Evolutionary conservation across 78 protist species (phyloP), one percentile per base, ranked within the genome.

Genomic region (Blattamonas nauphoetae): DNA sequence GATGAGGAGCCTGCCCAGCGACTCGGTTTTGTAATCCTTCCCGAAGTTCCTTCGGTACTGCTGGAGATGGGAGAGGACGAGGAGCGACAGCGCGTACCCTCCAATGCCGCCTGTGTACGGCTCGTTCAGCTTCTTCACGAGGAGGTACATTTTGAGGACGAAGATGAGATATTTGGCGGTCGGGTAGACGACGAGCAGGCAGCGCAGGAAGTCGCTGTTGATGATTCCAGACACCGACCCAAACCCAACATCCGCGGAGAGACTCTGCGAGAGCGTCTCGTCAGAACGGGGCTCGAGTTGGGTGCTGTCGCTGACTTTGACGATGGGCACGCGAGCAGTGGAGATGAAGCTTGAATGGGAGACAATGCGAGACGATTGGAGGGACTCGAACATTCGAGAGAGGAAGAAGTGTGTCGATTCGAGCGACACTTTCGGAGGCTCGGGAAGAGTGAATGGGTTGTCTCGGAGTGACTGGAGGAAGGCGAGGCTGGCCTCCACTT

Each of bases 71-170:
- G 85, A 1, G 44, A 90, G 42, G 4, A 94, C 88, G 86, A 93
- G 46, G 45, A 91, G 78, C 33, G 41, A 0, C 35, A 91, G 44
- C 32, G 91, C 44, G 42, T 79, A 95, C 2, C 92, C 87, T 6
- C 94, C 91, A 2, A 95, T 42, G 0, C 97, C 97, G 5, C 97
- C 97, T 38, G 45, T 44, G 81, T 77, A 92, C 29, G 82, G 86
- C 41, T 95, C 97, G 71, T 95, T 87, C 44, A 94, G 84, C 42
- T n/a, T 42, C 44, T 94, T 88, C 46, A 44, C 89, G 46, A 78
- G 2, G 43, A 95, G 81, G 45, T 89, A 91, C 45, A 55, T 90
- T 83, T 94, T 94, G 45, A 94, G 45, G 11, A 93, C 87, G 29
- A 83, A 34, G 21, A 83, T 44, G 42, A 88, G 44, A 21, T 0